Evolutionary conservation across 441 rosid genomes (phyloP), one percentile per base, ranked within the genome.

Genomic region (Capsella rubella): DNA sequence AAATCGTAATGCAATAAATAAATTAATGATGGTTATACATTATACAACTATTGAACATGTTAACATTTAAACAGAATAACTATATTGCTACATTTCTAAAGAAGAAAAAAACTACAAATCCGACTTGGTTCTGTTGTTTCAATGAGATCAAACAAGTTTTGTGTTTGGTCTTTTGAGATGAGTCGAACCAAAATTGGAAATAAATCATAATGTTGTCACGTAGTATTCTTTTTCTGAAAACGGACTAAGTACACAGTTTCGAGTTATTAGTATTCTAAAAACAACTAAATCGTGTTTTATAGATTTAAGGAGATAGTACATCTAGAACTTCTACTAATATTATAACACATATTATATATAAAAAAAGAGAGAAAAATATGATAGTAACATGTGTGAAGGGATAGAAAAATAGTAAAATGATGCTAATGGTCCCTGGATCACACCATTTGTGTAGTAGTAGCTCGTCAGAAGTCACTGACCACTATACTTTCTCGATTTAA

Each of bases 401-500:
- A 61, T 42, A 60, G 18, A 15, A 52, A 43, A 67, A 60, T 13
- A 14, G 32, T n/a, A 67, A 21, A 14, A 60, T 29, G 61, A 59
- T 51, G 47, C 49, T 29, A 52, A 59, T 51, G 68, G 73, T 74
- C 73, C 73, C 29, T 51, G 35, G 35, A 32, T n/a, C 47, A 40
- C 47, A 32, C 39, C 53, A 74, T 68, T 67, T 51, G 69, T 31
- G 67, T 25, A 58, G 61, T 21, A 58, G 52, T 28, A 45, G 50
- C 40, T 45, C 37, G 50, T 73, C 58, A 64, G 65, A 73, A 39
- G 29, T 66, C 64, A 58, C 52, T 74, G 61, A 49, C 59, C 18
- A 49, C 72, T 31, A 29, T 72, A 62, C 46, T 62, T 52, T 72
- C 37, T 52, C 70, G n/a, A 45, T 10, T 6, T 63, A 31, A 42